Evolutionary conservation across 139 green algal genomes (phyloP).

Genomic region (Chlorella sp.): DNA sequence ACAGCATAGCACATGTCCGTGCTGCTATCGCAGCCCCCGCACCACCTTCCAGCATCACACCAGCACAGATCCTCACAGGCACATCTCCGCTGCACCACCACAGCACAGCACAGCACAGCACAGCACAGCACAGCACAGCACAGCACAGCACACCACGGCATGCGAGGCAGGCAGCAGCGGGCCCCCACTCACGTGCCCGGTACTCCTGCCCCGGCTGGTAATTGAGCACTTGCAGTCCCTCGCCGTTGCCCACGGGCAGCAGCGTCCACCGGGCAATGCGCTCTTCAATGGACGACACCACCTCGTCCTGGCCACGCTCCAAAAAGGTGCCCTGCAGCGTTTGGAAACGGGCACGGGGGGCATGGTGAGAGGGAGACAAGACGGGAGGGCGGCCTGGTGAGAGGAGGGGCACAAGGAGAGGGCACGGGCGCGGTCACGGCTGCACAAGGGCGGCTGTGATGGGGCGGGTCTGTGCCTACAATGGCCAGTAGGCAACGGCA

Average conservation of each 20-base stretch:
- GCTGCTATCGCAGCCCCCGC: no score
- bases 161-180: no score
- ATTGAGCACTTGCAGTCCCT: conserved; percentile 58
- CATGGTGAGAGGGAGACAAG: background rate
- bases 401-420: no score
- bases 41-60: no score
- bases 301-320: conserved; percentile 37
- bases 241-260: conserved; percentile 56
- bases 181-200: background rate
- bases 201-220: conserved; percentile 25
- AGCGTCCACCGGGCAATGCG: conserved; percentile 57
- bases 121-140: background rate
- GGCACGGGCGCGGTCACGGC: no score
- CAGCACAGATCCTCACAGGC: no score
- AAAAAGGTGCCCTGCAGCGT: conserved; percentile 18
- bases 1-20: no score
- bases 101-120: background rate
- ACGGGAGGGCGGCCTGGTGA: no score
- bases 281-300: conserved; percentile 50
- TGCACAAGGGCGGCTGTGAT: no score
- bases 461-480: no score
- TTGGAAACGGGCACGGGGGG: background rate
- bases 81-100: no score
- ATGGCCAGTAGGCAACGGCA: no score
- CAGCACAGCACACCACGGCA: background rate